These are phyloP conservation scores for Mycena vulgaris DNA, from an alignment of 768 basidiomycete genomes.

Conservation along the genomic window DNA sequence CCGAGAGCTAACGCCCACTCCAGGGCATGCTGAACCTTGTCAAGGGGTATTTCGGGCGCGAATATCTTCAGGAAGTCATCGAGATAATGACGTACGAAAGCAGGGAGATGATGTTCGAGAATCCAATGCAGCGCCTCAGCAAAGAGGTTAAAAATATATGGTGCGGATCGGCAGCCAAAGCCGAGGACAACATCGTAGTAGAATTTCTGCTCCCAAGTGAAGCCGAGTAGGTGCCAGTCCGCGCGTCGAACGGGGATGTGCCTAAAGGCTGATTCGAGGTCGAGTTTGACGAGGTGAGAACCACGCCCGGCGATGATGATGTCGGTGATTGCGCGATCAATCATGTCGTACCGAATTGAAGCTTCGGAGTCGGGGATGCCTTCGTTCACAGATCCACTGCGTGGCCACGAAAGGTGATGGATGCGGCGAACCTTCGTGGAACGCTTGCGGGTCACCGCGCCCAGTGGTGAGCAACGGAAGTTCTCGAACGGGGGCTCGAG, in stretches of 20 bases:
- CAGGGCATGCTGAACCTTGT: conserved; percentile 33
- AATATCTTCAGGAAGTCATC: conserved; percentile 54
- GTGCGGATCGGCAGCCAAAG: background rate
- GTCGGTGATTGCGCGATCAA: background rate
- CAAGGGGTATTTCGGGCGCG: conserved; percentile 8
- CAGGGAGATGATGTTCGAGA: conserved; percentile 45
- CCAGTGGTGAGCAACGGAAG: too few species aligned
- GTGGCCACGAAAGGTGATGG: conserved; percentile 42
- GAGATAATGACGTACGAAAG: conserved; percentile 50
- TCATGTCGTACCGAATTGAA: conserved; percentile 15
- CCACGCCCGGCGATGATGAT: background rate
- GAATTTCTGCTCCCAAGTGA: background rate
- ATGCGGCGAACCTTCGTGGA: too few species aligned
- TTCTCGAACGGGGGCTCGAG: conserved; percentile 24
- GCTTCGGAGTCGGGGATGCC: conserved; percentile 39
- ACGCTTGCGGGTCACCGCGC: too few species aligned
- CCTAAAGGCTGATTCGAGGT: background rate
- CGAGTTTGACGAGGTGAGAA: background rate
- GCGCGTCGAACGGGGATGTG: background rate
- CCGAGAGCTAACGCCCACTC: too few species aligned
- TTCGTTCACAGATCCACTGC: conserved; percentile 37
- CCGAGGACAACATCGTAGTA: background rate
- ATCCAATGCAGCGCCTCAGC: conserved; percentile 22
- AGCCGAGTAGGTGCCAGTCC: background rate
- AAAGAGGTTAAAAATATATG: too few species aligned